A percentile compares a stretch with the other conserved stretches of the same genome.
phyloP scores from a whole-genome alignment of 192 early-diverging fungal species.

The Mortierella hygrophila region DNA sequence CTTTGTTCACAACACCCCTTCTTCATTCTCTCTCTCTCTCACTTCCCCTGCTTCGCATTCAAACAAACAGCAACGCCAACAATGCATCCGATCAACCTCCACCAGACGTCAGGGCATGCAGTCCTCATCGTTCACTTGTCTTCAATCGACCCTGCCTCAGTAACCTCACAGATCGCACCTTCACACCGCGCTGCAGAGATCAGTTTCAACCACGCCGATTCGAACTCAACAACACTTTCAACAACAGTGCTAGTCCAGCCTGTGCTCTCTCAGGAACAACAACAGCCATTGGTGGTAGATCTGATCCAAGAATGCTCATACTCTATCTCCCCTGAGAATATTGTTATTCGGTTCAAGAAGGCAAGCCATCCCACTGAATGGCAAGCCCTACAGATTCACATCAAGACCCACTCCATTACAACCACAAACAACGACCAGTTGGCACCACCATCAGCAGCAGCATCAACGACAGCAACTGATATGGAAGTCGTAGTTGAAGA shows the following conservation, averaged over 20 bases:
- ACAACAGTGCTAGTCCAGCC: neutral
- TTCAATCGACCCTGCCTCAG: conserved; percentile 22
- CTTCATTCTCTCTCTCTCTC: neutral
- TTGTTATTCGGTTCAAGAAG: conserved; percentile 37
- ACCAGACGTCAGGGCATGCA: conserved; percentile 42
- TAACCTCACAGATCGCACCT: neutral
- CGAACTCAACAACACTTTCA: neutral
- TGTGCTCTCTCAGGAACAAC: neutral
- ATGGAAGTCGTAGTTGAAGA: too few species aligned
- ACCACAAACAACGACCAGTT: neutral
- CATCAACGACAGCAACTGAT: neutral
- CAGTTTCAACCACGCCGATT: neutral
- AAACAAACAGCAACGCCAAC: neutral
- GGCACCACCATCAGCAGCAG: neutral
- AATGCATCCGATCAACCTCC: conserved; percentile 21
- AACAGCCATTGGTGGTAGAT: neutral
- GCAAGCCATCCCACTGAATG: conserved; percentile 3
- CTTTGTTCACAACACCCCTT: neutral
- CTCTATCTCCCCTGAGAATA: conserved; percentile 18
- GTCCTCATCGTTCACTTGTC: conserved; percentile 24
- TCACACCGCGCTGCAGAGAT: neutral
- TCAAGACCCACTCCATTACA: neutral
- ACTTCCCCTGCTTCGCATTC: neutral
- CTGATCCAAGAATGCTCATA: conserved; percentile 16
- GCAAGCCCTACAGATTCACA: conserved; percentile 22